Conservation (phyloP, 176 grass and related monocot genomes). For the Lolium rigidum region DNA sequence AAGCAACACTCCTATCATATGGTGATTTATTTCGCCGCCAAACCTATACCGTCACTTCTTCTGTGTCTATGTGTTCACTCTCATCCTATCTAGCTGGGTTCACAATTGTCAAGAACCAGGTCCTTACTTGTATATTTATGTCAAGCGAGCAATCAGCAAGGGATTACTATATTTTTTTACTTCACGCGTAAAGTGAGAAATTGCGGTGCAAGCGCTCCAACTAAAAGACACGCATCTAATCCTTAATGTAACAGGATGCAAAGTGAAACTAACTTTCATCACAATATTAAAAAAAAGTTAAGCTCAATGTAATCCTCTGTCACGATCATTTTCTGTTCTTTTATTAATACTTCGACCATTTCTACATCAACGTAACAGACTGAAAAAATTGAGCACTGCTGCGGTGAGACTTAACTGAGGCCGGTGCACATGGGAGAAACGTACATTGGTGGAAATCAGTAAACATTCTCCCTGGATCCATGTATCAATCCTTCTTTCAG, state of each 20-base stretch:
- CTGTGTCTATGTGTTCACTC: background rate
- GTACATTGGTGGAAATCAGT: background rate
- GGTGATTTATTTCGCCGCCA: background rate
- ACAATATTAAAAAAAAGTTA: background rate
- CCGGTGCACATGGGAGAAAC: background rate
- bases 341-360: background rate
- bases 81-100: background rate
- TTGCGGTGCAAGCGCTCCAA: background rate
- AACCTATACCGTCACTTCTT: background rate
- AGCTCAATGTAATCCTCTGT: background rate
- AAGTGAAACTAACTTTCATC: background rate
- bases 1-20: no score
- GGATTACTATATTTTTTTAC: no score
- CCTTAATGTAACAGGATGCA: background rate
- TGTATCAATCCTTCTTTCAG: conserved; percentile 40
- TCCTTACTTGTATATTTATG: background rate
- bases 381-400: background rate
- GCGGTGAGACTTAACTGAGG: background rate
- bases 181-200: no score
- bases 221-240: background rate
- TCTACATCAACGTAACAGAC: background rate
- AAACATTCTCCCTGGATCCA: background rate
- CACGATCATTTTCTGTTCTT: background rate
- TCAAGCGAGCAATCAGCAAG: background rate
- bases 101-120: background rate